These are phyloP conservation scores for Spathaspora passalidarum DNA, from an alignment of 805 yeast species.

Conservation along the genomic window DNA sequence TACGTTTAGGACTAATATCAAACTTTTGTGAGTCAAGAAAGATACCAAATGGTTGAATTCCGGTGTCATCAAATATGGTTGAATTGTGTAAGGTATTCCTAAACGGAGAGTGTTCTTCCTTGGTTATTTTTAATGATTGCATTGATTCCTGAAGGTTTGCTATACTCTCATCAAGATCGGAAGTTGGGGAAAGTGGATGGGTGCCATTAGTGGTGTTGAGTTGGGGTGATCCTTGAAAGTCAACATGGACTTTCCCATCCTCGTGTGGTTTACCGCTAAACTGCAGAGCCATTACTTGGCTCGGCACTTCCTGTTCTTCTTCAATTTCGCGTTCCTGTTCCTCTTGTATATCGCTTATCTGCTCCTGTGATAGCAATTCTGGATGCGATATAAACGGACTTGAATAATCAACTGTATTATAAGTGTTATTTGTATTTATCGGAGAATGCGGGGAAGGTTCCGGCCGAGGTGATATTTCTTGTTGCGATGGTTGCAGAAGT, in stretches of 20 bases:
- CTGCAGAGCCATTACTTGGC: no score
- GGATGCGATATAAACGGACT: conserved; percentile 20
- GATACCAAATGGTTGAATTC: not conserved
- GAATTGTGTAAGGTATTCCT: conserved; percentile 4
- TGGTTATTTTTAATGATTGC: conserved; percentile 9
- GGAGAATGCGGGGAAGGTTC: not conserved
- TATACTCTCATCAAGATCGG: conserved; percentile 13
- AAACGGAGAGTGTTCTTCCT: not conserved
- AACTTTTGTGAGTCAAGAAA: conserved; percentile 8
- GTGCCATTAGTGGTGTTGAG: not conserved
- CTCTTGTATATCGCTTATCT: no score
- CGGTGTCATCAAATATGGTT: conserved; percentile 1
- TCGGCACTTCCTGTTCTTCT: no score
- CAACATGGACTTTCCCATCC: not conserved
- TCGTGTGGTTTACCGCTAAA: not conserved
- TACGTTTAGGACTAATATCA: conserved; percentile 1
- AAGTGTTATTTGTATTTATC: not conserved
- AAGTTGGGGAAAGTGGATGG: not conserved
- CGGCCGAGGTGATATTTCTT: conserved; percentile 6
- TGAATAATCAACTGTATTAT: conserved; percentile 6
- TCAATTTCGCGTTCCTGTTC: no score
- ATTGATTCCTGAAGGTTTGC: conserved; percentile 12
- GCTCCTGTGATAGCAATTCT: not conserved
- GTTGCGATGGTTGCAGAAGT: conserved; percentile 1
- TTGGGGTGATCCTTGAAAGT: not conserved